Percentiles rank a stretch among this genome's conserved stretches.
Conservation (phyloP, 306 rosid species). For the Dryas alaskensis region DNA sequence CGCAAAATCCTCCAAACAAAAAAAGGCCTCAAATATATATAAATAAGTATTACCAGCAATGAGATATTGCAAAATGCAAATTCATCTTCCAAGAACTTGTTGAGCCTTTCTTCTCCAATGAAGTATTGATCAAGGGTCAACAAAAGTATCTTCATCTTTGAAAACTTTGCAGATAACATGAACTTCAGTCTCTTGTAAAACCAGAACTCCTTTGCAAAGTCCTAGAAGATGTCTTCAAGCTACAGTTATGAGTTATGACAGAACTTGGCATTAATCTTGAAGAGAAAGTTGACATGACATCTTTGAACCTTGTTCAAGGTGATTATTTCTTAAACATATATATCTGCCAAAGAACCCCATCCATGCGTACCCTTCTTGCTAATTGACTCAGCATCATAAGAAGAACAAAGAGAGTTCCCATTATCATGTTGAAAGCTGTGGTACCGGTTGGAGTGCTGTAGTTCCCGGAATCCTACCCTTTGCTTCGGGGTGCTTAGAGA, state of each 20-base stretch:
- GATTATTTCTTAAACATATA: not conserved
- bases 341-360: not conserved
- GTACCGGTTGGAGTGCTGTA: conserved; percentile 18
- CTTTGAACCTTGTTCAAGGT: not conserved
- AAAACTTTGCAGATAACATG: not conserved
- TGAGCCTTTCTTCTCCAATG: not conserved
- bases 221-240: not conserved
- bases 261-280: not conserved
- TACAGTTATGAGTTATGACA: not conserved
- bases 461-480: conserved; percentile 44
- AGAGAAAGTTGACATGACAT: not conserved
- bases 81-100: not conserved
- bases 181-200: not conserved
- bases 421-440: conserved; percentile 25
- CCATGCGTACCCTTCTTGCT: conserved; percentile 22
- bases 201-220: too few relatives aligned
- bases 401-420: conserved; percentile 32
- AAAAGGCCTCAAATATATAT: not conserved
- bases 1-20: not conserved
- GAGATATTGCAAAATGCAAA: not conserved
- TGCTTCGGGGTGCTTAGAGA: conserved; percentile 70
- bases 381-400: conserved; percentile 37
- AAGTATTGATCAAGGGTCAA: not conserved
- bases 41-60: not conserved
- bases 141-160: not conserved